Base-by-base conservation (phyloP, 495 filamentous ascomycete genomes). In the Annulohypoxylon bovei region DNA sequence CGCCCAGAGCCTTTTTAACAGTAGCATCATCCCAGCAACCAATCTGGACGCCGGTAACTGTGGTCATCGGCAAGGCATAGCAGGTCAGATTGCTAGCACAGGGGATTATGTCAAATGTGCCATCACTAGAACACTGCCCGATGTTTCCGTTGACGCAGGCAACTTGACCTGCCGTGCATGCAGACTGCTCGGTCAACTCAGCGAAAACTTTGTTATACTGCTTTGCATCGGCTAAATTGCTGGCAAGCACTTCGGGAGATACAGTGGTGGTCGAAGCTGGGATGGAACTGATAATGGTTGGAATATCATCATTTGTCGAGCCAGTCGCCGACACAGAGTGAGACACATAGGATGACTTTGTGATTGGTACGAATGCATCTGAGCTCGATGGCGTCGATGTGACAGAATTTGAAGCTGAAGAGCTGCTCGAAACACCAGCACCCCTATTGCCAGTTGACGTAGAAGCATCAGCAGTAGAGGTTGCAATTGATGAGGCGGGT, bases 61-160 rank as follows among this genome's bases (percentile, higher is more conserved):
- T 79, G 9, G 76, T 76, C 79, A 83, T 79, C 6, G 82, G 82
- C 47, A 83, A 59, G 18, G 80, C 82, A 37, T 76, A 77, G 66
- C 82, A 84, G 35, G 72, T 73, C 11, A 73, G 72, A 11, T 71
- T 69, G 16, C 27, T 50, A 14, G 55, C 52, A 62, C 80, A 82
- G 4, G 68, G 55, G 20, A 50, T 57, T 16, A 81, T 71, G n/a
- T 75, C 62, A 37, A 81, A 83, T 30, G 42, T 65, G 47, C 74
- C 75, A 16, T 64, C 59, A 64, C 33, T 58, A 37, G 68, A 58
- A 65, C 81, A 83, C 9, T 49, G 65, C 3, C 63, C 79, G 5
- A 80, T 67, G 7, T 72, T 75, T 20, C 81, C 79, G 7, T 75
- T 67, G 46, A 84, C 73, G 49, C 82, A 84, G 6, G 81, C 82